phyloP scores from a whole-genome alignment of 2,329 filamentous ascomycete genomes.

The Aspergillus glaucus region DNA sequence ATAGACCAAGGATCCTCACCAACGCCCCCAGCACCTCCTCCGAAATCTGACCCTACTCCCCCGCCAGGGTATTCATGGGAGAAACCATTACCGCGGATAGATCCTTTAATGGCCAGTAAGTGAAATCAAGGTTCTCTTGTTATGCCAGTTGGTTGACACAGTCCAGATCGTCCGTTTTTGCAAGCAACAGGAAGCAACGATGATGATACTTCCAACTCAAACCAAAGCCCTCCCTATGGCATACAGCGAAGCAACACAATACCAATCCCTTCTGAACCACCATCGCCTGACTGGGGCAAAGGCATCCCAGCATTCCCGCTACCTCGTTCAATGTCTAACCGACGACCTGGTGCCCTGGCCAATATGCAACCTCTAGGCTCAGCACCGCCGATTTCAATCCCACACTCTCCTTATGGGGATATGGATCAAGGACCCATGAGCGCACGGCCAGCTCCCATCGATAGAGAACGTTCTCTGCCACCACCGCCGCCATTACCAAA shows the following conservation, averaged over 20 bases:
- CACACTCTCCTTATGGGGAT: slow-evolving; percentile 5
- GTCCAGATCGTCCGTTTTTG: slow-evolving; percentile 35
- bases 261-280: slow-evolving; percentile 29
- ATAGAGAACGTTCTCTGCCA: not conserved
- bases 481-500: slow-evolving; percentile 6
- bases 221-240: not conserved
- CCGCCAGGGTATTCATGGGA: not conserved
- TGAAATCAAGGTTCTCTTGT: slow-evolving; percentile 4
- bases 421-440: not conserved
- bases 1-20: slow-evolving; percentile 5
- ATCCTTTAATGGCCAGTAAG: slow-evolving; percentile 55
- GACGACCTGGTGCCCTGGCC: slow-evolving; percentile 16
- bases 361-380: slow-evolving; percentile 15
- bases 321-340: slow-evolving; percentile 25
- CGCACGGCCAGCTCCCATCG: not conserved
- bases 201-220: not conserved
- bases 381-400: slow-evolving; percentile 13
- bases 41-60: slow-evolving; percentile 15
- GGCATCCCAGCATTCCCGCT: slow-evolving; percentile 47
- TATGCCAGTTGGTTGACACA: slow-evolving; percentile 1
- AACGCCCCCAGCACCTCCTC: slow-evolving; percentile 21
- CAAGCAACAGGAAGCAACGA: slow-evolving; percentile 48
- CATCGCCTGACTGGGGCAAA: slow-evolving; percentile 37
- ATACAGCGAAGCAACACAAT: not conserved
- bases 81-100: slow-evolving; percentile 49